These are phyloP conservation scores for Leccinum fallax DNA, from an alignment of 1,284 basidiomycete genomes.

Conservation along the genomic window DNA sequence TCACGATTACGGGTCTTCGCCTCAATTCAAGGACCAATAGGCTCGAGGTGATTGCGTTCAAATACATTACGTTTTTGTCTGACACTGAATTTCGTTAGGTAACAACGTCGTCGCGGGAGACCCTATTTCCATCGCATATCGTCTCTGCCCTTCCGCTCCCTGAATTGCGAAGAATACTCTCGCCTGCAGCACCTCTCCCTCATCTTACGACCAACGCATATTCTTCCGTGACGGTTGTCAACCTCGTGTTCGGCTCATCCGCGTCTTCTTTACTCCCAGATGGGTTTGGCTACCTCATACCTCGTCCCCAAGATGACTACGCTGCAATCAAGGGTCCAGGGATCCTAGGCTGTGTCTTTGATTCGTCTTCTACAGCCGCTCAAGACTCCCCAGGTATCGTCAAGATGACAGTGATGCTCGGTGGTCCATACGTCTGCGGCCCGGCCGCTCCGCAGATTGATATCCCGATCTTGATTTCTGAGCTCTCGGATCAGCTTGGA, in stretches of 20 bases:
- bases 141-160: constrained; percentile 76
- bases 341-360: constrained; percentile 84
- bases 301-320: constrained; percentile 64
- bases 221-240: constrained; percentile 72
- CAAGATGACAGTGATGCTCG: constrained; percentile 92
- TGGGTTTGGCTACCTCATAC: constrained; percentile 95
- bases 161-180: constrained; percentile 57
- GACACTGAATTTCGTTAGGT: constrained; percentile 40
- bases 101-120: constrained; percentile 40
- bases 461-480: constrained; percentile 35
- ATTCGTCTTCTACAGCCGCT: constrained; percentile 70
- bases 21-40: constrained; percentile 36
- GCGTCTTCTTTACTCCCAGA: constrained; percentile 64
- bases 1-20: constrained; percentile 43
- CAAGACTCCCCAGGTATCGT: constrained; percentile 57
- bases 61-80: constrained; percentile 10
- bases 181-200: constrained; percentile 42
- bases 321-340: constrained; percentile 46
- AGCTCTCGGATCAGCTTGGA: constrained; percentile 57
- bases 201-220: constrained; percentile 58
- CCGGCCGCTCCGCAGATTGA: constrained; percentile 16
- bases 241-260: constrained; percentile 68
- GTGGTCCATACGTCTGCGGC: constrained; percentile 59
- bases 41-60: constrained; percentile 46
- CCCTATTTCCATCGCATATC: constrained; percentile 54